These are phyloP conservation scores for Tagetes erecta DNA, from an alignment of 129 eudicot genomes.

Conservation along the genomic window DNA sequence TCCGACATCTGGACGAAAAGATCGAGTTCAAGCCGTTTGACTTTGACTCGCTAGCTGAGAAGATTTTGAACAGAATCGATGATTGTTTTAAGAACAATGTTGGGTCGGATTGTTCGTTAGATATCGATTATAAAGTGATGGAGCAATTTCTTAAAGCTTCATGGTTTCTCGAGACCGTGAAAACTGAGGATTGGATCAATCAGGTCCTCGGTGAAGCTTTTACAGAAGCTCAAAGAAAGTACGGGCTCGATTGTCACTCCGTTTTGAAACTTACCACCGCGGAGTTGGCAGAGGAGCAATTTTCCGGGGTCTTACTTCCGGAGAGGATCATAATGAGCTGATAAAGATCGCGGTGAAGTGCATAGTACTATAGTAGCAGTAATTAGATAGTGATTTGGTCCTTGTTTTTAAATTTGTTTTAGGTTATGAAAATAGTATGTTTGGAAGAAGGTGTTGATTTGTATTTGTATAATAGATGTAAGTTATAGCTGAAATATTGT, in stretches of 20 bases:
- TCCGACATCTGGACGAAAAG: slow-evolving; percentile 41
- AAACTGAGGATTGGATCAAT: slow-evolving; percentile 60
- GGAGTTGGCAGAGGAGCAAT: slow-evolving; percentile 44
- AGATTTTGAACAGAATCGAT: slow-evolving; percentile 37
- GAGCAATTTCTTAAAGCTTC: slow-evolving; percentile 71
- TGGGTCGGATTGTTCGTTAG: slow-evolving; percentile 53
- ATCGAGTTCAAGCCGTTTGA: slow-evolving; percentile 60
- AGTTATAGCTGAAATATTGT: slow-evolving; percentile 20
- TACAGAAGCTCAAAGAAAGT: slow-evolving; percentile 56
- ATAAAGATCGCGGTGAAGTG: slow-evolving; percentile 10
- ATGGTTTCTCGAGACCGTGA: slow-evolving; percentile 33
- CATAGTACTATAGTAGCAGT: slow-evolving; percentile 32
- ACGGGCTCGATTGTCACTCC: slow-evolving; percentile 45
- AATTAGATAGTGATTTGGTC: slow-evolving; percentile 3
- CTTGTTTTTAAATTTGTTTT: not conserved
- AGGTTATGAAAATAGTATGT: slow-evolving; percentile 16
- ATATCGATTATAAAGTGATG: slow-evolving; percentile 61
- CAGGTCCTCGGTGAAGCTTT: slow-evolving; percentile 57
- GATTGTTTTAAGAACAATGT: slow-evolving; percentile 41
- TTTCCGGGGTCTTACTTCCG: slow-evolving; percentile 49
- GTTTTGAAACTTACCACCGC: slow-evolving; percentile 49
- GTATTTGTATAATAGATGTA: slow-evolving; percentile 32
- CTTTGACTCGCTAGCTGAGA: slow-evolving; percentile 57
- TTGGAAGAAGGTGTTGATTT: not conserved
- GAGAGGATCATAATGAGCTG: slow-evolving; percentile 46